Percentiles rank a stretch among this genome's conserved stretches.
Conservation (phyloP, 495 filamentous ascomycete genomes). For the Lasiosphaeria hispida region DNA sequence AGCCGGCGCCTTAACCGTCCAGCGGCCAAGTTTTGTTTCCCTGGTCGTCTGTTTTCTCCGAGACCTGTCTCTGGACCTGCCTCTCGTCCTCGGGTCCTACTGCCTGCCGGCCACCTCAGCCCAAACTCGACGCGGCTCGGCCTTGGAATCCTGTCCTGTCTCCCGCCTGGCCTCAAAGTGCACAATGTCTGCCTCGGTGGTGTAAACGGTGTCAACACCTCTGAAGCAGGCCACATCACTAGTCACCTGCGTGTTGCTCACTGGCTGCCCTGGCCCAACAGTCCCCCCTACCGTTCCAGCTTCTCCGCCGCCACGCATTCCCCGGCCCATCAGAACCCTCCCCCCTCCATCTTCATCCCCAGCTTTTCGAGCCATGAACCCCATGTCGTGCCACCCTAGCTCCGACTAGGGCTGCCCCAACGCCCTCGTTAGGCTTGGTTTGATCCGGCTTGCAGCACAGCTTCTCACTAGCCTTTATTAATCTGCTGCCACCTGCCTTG, state of each 20-base stretch:
- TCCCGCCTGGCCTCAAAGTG: too few species aligned
- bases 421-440: conserved; percentile 1
- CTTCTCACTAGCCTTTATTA: background rate
- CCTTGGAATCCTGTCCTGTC: too few species aligned
- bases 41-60: too few species aligned
- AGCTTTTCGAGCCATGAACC: conserved; percentile 19
- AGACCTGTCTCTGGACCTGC: too few species aligned
- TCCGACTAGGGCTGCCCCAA: conserved; percentile 12
- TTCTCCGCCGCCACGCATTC: background rate
- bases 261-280: conserved; percentile 15
- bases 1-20: too few species aligned
- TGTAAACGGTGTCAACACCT: too few species aligned
- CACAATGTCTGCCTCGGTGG: too few species aligned
- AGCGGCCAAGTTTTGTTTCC: too few species aligned
- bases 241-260: conserved; percentile 11
- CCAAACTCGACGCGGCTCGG: too few species aligned
- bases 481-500: background rate
- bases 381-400: conserved; percentile 24
- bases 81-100: too few species aligned
- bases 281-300: background rate
- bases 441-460: background rate
- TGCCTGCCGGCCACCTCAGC: too few species aligned
- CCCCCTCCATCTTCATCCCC: conserved; percentile 3
- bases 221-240: conserved; percentile 7
- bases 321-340: background rate